phyloP scores from a whole-genome alignment of 768 basidiomycete species.

The Agaricus subrufescens region DNA sequence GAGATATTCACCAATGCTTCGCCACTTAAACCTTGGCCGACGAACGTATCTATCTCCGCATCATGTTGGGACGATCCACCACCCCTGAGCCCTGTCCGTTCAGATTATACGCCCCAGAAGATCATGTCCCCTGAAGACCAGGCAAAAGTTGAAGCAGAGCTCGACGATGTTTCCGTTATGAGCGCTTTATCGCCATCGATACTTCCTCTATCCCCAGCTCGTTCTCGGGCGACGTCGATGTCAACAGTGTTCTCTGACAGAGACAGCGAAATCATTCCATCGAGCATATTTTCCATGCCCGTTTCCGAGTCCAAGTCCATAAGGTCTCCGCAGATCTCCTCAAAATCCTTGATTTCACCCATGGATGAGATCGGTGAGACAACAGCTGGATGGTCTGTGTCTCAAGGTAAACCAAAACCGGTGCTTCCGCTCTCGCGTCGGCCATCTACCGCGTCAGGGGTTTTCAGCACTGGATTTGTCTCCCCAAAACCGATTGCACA shows the following conservation, averaged over 20 bases:
- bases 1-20: slow-evolving; percentile 24
- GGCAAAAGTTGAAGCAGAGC: slow-evolving; percentile 46
- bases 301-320: slow-evolving; percentile 1
- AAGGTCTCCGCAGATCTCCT: slow-evolving; percentile 1
- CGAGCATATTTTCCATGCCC: slow-evolving; percentile 6
- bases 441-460: slow-evolving; percentile 4
- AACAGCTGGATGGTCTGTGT: background rate
- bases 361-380: background rate
- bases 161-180: slow-evolving; percentile 6
- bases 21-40: slow-evolving; percentile 18
- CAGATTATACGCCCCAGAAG: slow-evolving; percentile 56
- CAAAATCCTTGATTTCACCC: background rate
- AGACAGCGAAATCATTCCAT: slow-evolving; percentile 14
- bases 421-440: background rate
- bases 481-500: slow-evolving; percentile 4
- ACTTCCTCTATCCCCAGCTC: slow-evolving; percentile 22
- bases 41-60: slow-evolving; percentile 18
- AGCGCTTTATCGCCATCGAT: slow-evolving; percentile 22
- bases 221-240: slow-evolving; percentile 31
- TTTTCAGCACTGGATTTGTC: background rate
- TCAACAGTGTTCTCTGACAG: slow-evolving; percentile 31
- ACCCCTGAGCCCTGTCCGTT: slow-evolving; percentile 29
- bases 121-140: slow-evolving; percentile 68
- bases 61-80: slow-evolving; percentile 48
- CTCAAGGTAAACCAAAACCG: background rate